A percentile compares a stretch with the other conserved stretches of the same genome.
phyloP scores from a whole-genome alignment of 1,284 basidiomycete genomes.

The Takashimella koratensis region DNA sequence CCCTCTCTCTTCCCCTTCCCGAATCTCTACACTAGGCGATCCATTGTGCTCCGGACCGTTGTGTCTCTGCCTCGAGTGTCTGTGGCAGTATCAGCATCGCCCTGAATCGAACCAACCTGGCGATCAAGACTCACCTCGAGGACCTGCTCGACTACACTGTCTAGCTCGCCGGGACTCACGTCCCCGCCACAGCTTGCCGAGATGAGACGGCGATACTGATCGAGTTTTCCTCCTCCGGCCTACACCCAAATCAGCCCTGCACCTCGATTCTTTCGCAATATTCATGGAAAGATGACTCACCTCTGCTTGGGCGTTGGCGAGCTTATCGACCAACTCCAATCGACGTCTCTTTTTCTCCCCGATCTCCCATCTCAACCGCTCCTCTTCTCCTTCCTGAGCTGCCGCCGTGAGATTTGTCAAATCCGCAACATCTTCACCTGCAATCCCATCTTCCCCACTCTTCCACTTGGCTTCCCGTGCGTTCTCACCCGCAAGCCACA shows the following conservation, averaged over 20 bases:
- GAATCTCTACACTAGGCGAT: too few relatives aligned
- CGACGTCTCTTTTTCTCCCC: conserved; percentile 63
- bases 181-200: conserved; percentile 78
- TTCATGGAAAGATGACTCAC: too few relatives aligned
- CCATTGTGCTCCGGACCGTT: too few relatives aligned
- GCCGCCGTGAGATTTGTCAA: conserved; percentile 46
- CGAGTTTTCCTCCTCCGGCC: conserved; percentile 73
- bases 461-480: conserved; percentile 58
- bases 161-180: conserved; percentile 75
- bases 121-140: conserved; percentile 9
- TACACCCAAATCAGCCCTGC: conserved; percentile 24
- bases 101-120: neutral
- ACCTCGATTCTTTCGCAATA: too few relatives aligned
- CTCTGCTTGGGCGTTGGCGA: conserved; percentile 77
- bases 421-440: conserved; percentile 42
- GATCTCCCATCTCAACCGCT: conserved; percentile 65
- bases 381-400: conserved; percentile 53
- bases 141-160: conserved; percentile 73
- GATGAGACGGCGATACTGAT: conserved; percentile 79
- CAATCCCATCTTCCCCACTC: conserved; percentile 22
- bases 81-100: too few relatives aligned
- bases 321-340: conserved; percentile 65
- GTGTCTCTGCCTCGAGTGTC: neutral
- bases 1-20: too few relatives aligned
- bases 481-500: conserved; percentile 84